Evolutionary conservation across 2,329 filamentous ascomycete species (phyloP).

Genomic region (Cladophialophora carrionii): DNA sequence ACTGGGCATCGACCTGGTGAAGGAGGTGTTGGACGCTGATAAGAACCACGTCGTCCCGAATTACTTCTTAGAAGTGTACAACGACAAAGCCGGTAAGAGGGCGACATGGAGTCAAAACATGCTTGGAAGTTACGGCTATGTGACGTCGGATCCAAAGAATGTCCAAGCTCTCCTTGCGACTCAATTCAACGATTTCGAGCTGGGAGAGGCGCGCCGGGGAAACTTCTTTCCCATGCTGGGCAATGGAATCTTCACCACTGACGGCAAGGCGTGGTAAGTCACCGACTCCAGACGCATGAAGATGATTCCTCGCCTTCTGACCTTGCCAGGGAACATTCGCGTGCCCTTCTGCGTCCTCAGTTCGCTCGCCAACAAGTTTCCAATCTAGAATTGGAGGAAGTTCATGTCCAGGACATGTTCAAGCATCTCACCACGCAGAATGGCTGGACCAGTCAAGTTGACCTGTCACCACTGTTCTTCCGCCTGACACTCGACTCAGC

Average conservation of each 20-base stretch:
- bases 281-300: too few species aligned
- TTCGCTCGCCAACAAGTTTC: slow-evolving; percentile 84
- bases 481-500: slow-evolving; percentile 74
- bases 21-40: slow-evolving; percentile 31
- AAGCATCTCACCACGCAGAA: slow-evolving; percentile 63
- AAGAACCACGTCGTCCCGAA: slow-evolving; percentile 29
- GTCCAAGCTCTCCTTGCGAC: slow-evolving; percentile 83
- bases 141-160: slow-evolving; percentile 57
- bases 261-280: slow-evolving; percentile 68
- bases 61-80: slow-evolving; percentile 28
- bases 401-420: slow-evolving; percentile 75
- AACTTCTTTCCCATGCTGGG: slow-evolving; percentile 61
- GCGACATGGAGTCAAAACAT: slow-evolving; percentile 33
- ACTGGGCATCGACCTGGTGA: slow-evolving; percentile 30
- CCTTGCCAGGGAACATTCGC: slow-evolving; percentile 50
- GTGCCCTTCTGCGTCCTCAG: slow-evolving; percentile 82
- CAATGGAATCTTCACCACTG: slow-evolving; percentile 67
- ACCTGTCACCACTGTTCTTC: slow-evolving; percentile 56
- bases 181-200: slow-evolving; percentile 81
- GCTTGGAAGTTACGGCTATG: slow-evolving; percentile 25
- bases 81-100: slow-evolving; percentile 18
- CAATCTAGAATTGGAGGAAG: slow-evolving; percentile 79
- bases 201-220: slow-evolving; percentile 73
- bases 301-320: neutral
- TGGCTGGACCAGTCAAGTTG: slow-evolving; percentile 56